These are phyloP conservation scores for Carex parvula DNA, from an alignment of 176 grass and related monocot species.

Conservation along the genomic window DNA sequence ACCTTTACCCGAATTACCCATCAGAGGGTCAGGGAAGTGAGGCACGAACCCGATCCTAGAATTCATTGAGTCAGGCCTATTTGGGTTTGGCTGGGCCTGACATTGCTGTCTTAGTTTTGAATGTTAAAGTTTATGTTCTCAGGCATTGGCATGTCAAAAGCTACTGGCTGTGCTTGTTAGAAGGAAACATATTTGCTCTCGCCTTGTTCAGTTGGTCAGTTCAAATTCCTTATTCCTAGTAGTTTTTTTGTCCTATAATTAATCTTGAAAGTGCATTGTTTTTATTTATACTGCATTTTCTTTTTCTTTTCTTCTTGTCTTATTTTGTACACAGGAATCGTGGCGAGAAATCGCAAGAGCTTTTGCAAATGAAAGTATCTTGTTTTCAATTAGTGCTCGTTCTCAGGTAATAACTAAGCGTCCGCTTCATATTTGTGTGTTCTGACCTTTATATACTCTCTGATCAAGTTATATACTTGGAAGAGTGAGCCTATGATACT, in stretches of 20 bases:
- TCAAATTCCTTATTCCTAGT: conserved; percentile 15
- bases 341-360: conserved; percentile 92
- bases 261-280: background rate
- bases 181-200: conserved; percentile 66
- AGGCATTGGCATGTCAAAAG: conserved; percentile 87
- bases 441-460: conserved; percentile 16
- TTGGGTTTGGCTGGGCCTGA: background rate
- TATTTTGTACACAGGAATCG: conserved; percentile 48
- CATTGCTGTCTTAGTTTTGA: background rate
- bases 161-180: conserved; percentile 78
- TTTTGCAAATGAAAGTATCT: conserved; percentile 76
- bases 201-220: conserved; percentile 86
- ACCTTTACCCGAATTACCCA: background rate
- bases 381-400: conserved; percentile 84
- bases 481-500: background rate
- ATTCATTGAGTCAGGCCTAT: background rate
- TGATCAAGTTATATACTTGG: conserved; percentile 8
- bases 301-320: conserved; percentile 11
- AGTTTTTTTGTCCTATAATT: background rate
- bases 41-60: background rate
- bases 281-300: background rate
- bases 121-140: conserved; percentile 32
- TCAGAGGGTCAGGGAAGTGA: background rate
- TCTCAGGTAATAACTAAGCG: conserved; percentile 50
- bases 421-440: background rate